These are phyloP conservation scores for Ophiostoma angusticollis DNA, from an alignment of 2,329 filamentous ascomycete genomes.

Conservation along the genomic window DNA sequence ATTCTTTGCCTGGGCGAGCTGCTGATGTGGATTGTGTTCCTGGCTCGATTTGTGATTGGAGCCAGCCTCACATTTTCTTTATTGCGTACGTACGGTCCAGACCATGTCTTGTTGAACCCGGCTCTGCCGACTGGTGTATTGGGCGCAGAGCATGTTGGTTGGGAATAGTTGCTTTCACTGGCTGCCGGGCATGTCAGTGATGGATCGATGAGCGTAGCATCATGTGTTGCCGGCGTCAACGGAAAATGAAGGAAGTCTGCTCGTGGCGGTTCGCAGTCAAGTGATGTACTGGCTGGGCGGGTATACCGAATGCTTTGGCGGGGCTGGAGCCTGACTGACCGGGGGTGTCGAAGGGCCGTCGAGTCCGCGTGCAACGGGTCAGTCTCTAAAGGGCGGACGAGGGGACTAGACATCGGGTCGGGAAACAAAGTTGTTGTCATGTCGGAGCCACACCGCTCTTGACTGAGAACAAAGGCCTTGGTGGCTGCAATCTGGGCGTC, in stretches of 20 bases:
- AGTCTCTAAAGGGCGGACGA: too few relatives aligned
- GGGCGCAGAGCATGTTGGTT: not conserved
- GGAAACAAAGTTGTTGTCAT: constrained; percentile 14
- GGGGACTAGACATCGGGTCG: not conserved
- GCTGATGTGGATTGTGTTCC: constrained; percentile 4
- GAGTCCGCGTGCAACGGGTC: too few relatives aligned
- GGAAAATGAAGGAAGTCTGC: not conserved
- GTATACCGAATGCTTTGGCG: constrained; percentile 46
- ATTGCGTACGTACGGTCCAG: constrained; percentile 1
- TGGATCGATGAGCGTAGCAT: not conserved
- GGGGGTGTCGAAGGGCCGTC: not conserved
- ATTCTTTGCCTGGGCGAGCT: not conserved
- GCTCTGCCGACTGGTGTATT: not conserved
- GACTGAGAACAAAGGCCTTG: constrained; percentile 45
- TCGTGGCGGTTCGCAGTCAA: not conserved
- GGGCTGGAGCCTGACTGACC: constrained; percentile 20
- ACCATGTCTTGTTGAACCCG: constrained; percentile 10
- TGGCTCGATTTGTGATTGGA: not conserved
- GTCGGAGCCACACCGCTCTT: constrained; percentile 26
- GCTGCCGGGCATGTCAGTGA: not conserved
- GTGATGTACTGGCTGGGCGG: not conserved
- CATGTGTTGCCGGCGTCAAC: not conserved
- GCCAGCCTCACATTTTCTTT: constrained; percentile 9
- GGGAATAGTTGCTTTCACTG: constrained; percentile 9
- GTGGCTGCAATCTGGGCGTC: constrained; percentile 51